Conservation (phyloP, 129 eudicot genomes). For the Tanacetum coccineum region DNA sequence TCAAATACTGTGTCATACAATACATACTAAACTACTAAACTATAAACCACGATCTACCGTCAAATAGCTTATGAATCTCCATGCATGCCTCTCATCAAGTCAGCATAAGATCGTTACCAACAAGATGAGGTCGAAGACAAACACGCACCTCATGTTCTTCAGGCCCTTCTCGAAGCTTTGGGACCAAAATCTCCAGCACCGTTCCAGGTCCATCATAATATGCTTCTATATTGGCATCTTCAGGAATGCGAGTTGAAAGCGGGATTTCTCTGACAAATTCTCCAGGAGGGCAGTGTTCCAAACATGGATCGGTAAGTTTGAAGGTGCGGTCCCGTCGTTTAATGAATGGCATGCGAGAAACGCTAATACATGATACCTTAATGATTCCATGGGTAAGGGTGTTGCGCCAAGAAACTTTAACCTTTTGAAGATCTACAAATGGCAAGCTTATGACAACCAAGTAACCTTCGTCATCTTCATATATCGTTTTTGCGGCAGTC, state of each 20-base stretch:
- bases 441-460: slow-evolving; percentile 76
- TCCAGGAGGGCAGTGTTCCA: slow-evolving; percentile 97
- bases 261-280: slow-evolving; percentile 87
- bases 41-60: slow-evolving; percentile 24
- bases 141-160: slow-evolving; percentile 93
- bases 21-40: slow-evolving; percentile 30
- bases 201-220: slow-evolving; percentile 85
- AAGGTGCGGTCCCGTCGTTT: slow-evolving; percentile 75
- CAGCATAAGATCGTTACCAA: slow-evolving; percentile 63
- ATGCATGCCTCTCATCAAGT: slow-evolving; percentile 21
- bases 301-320: slow-evolving; percentile 56
- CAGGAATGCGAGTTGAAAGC: slow-evolving; percentile 82
- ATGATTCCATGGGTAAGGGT: slow-evolving; percentile 77
- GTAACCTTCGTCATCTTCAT: slow-evolving; percentile 78
- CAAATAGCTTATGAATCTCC: slow-evolving; percentile 2
- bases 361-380: slow-evolving; percentile 74
- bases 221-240: slow-evolving; percentile 86
- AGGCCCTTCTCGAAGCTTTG: slow-evolving; percentile 71
- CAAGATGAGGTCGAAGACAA: slow-evolving; percentile 73
- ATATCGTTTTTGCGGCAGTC: slow-evolving; percentile 77
- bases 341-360: slow-evolving; percentile 62
- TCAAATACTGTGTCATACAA: slow-evolving; percentile 8
- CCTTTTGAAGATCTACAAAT: slow-evolving; percentile 77
- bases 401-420: slow-evolving; percentile 91
- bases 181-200: slow-evolving; percentile 83